Conservation (phyloP, 148 eudicot genomes). For the Fagopyrum tataricum region DNA sequence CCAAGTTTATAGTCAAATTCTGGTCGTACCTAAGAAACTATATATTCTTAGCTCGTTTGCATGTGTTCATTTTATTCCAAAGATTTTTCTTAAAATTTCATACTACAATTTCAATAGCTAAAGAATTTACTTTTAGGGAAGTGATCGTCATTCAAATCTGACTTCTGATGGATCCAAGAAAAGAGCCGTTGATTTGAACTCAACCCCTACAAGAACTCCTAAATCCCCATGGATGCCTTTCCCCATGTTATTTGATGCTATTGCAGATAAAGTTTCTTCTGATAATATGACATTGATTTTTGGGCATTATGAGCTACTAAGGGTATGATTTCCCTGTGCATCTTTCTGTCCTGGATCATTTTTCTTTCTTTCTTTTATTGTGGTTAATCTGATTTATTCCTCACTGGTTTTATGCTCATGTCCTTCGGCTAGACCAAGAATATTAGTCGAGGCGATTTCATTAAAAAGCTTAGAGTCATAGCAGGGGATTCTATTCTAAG, state of each 20-base stretch:
- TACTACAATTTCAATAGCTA: background rate
- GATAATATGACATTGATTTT: constrained; percentile 43
- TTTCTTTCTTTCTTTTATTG: background rate
- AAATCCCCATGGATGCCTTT: constrained; percentile 85
- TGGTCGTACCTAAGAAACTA: background rate
- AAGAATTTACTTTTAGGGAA: constrained; percentile 20
- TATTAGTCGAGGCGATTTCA: constrained; percentile 27
- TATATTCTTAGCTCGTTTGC: background rate
- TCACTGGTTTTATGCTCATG: background rate
- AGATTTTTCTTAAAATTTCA: background rate
- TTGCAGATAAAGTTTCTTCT: constrained; percentile 44
- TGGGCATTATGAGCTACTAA: constrained; percentile 37
- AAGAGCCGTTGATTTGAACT: constrained; percentile 25
- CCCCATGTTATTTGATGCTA: constrained; percentile 55
- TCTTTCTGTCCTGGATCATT: background rate
- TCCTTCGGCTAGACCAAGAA: constrained; percentile 22
- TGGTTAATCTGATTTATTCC: background rate
- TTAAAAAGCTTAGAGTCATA: constrained; percentile 31
- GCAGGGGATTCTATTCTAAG: constrained; percentile 35
- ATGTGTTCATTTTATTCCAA: background rate
- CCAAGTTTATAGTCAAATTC: background rate
- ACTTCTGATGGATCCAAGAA: constrained; percentile 30
- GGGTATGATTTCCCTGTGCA: constrained; percentile 32
- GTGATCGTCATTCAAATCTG: constrained; percentile 23
- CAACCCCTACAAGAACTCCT: constrained; percentile 36